Conservation (phyloP, 148 eudicot genomes). For the Nyssa sinensis region DNA sequence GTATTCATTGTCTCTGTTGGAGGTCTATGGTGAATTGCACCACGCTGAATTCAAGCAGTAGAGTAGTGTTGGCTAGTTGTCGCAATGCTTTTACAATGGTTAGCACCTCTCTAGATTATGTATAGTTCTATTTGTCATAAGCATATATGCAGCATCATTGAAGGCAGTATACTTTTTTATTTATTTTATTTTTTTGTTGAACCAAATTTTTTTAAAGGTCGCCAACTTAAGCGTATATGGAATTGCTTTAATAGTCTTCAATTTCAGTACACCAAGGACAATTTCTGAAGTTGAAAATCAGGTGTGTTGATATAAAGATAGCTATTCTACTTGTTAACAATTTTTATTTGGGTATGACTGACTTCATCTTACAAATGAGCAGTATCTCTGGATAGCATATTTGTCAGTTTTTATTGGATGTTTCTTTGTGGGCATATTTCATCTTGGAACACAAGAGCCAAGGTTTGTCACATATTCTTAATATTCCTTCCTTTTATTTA, state of each 20-base stretch:
- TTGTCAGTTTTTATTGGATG: slow-evolving; percentile 76
- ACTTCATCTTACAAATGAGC: slow-evolving; percentile 22
- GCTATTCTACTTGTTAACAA: background rate
- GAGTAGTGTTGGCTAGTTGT: slow-evolving; percentile 89
- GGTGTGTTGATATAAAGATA: slow-evolving; percentile 31
- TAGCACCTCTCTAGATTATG: slow-evolving; percentile 10
- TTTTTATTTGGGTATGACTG: slow-evolving; percentile 13
- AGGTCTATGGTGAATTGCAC: slow-evolving; percentile 99
- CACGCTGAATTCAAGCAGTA: slow-evolving; percentile 78
- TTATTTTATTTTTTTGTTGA: slow-evolving; percentile 5
- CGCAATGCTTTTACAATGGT: slow-evolving; percentile 99
- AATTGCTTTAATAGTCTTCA: slow-evolving; percentile 71
- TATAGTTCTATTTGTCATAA: background rate
- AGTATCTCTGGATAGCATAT: slow-evolving; percentile 98
- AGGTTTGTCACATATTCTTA: slow-evolving; percentile 40
- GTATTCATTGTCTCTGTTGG: slow-evolving; percentile 15
- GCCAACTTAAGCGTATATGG: slow-evolving; percentile 88
- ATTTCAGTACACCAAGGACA: slow-evolving; percentile 43
- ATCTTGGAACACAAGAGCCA: slow-evolving; percentile 85
- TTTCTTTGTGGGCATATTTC: slow-evolving; percentile 78
- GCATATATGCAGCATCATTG: slow-evolving; percentile 10
- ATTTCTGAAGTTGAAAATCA: slow-evolving; percentile 63
- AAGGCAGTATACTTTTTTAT: slow-evolving; percentile 1
- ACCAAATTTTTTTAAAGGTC: slow-evolving; percentile 42
- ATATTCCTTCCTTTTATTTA: background rate